Percentiles rank a stretch among this genome's conserved stretches.
Conservation (phyloP, 345 rosid genomes). For the Litchi chinensis region DNA sequence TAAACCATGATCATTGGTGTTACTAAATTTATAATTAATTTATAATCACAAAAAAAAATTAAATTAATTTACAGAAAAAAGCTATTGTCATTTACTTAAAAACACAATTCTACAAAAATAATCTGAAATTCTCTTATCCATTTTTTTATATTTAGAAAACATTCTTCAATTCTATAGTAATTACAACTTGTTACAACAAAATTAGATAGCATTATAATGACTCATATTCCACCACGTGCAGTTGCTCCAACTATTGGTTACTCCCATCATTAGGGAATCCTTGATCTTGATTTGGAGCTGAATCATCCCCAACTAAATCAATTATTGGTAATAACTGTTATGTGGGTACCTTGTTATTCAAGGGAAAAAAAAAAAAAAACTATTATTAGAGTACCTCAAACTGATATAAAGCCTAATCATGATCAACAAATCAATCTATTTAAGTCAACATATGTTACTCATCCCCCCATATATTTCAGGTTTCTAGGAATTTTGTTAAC, state of each 20-base stretch:
- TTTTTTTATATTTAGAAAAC: not conserved
- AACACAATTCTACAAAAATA: too few relatives aligned
- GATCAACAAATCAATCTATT: not conserved
- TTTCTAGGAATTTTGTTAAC: too few relatives aligned
- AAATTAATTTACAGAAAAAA: too few relatives aligned
- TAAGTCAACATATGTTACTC: not conserved
- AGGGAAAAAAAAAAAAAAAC: too few relatives aligned
- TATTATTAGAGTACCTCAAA: not conserved
- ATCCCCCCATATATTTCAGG: not conserved
- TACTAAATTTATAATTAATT: too few relatives aligned
- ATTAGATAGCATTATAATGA: not conserved
- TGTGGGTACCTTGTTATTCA: not conserved
- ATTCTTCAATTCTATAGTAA: not conserved
- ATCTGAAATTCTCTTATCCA: too few relatives aligned
- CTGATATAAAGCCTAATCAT: not conserved
- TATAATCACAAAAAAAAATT: too few relatives aligned
- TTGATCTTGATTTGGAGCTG: not conserved
- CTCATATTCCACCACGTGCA: not conserved
- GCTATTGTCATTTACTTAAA: not conserved
- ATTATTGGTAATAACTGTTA: not conserved
- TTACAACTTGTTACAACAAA: not conserved
- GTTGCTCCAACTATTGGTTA: not conserved
- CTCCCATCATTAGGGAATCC: too few relatives aligned
- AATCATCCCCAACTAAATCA: too few relatives aligned
- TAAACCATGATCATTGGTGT: too few relatives aligned